These are phyloP conservation scores for Pezicula radicicola DNA, from an alignment of 2,329 filamentous ascomycete species.

Conservation along the genomic window DNA sequence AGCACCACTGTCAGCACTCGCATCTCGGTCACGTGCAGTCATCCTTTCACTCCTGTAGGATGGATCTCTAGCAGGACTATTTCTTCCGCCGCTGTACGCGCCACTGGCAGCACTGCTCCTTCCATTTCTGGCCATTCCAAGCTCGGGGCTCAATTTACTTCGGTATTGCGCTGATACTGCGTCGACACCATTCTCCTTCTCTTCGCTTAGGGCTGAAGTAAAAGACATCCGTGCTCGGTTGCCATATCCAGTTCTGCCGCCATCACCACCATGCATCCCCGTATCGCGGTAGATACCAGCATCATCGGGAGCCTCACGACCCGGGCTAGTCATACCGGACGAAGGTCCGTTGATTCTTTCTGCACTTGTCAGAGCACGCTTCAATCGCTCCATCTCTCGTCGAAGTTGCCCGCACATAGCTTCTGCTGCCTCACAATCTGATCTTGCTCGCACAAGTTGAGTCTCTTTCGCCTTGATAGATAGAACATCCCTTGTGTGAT, in stretches of 20 bases:
- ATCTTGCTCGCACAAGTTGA: conserved; percentile 86
- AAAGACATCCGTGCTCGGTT: conserved; percentile 47
- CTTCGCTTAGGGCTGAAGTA: conserved; percentile 64
- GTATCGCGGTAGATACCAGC: conserved; percentile 56
- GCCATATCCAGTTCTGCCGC: conserved; percentile 17
- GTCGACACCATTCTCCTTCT: conserved; percentile 69
- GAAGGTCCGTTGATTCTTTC: conserved; percentile 43
- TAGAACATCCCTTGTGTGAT: conserved; percentile 91
- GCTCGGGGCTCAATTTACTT: conserved; percentile 27
- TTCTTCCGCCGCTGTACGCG: conserved; percentile 22
- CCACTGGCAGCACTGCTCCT: conserved; percentile 26
- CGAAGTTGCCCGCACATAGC: conserved; percentile 79
- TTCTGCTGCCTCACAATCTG: conserved; percentile 86
- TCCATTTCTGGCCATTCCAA: conserved; percentile 20
- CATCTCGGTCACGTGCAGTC: conserved; percentile 21
- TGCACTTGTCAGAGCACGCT: conserved; percentile 73
- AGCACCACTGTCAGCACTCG: conserved; percentile 28
- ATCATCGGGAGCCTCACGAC: conserved; percentile 53
- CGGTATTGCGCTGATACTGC: conserved; percentile 21
- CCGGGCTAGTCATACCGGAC: conserved; percentile 31
- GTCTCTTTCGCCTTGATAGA: conserved; percentile 99
- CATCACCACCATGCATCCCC: conserved; percentile 24
- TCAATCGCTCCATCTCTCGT: conserved; percentile 88
- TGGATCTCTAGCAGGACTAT: conserved; percentile 22
- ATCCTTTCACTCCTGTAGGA: conserved; percentile 22